These are phyloP conservation scores for Trametes villosa DNA, from an alignment of 768 basidiomycete genomes.

Conservation along the genomic window DNA sequence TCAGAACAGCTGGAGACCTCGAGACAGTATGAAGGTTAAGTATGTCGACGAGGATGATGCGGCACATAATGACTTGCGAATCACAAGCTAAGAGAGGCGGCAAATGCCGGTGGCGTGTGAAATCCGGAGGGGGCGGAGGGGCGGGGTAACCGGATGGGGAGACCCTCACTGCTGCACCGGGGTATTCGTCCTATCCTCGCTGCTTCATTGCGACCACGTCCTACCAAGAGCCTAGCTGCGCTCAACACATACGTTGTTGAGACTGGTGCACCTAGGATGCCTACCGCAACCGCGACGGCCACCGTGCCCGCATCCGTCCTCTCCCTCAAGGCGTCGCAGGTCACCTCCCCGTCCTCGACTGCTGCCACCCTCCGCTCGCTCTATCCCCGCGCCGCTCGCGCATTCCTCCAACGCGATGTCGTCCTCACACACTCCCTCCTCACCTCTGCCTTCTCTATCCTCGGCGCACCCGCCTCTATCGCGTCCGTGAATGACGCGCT, in stretches of 20 bases:
- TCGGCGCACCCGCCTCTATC: slow-evolving; percentile 37
- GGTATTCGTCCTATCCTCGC: no score
- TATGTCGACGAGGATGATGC: no score
- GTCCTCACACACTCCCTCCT: slow-evolving; percentile 67
- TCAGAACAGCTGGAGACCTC: no score
- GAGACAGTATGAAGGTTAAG: no score
- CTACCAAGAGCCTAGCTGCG: no score
- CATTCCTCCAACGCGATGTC: slow-evolving; percentile 77
- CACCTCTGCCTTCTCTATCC: slow-evolving; percentile 66
- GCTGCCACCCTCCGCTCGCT: slow-evolving; percentile 66
- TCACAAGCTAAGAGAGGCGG: no score
- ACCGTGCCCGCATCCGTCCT: slow-evolving; percentile 7
- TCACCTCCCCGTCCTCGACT: slow-evolving; percentile 31
- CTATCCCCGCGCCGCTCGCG: slow-evolving; percentile 76
- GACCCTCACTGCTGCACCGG: no score
- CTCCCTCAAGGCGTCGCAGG: slow-evolving; percentile 18
- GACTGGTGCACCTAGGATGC: slow-evolving; percentile 11
- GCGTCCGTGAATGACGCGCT: slow-evolving; percentile 45
- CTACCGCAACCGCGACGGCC: slow-evolving; percentile 24
- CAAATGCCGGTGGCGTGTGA: no score
- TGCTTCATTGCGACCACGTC: no score
- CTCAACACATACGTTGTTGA: neutral
- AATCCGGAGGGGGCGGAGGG: no score
- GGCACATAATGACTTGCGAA: no score
- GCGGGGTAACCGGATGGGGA: no score